These are phyloP conservation scores for Cymbopogon flexuosus DNA, from an alignment of 202 grass and related monocot genomes.

Conservation along the genomic window DNA sequence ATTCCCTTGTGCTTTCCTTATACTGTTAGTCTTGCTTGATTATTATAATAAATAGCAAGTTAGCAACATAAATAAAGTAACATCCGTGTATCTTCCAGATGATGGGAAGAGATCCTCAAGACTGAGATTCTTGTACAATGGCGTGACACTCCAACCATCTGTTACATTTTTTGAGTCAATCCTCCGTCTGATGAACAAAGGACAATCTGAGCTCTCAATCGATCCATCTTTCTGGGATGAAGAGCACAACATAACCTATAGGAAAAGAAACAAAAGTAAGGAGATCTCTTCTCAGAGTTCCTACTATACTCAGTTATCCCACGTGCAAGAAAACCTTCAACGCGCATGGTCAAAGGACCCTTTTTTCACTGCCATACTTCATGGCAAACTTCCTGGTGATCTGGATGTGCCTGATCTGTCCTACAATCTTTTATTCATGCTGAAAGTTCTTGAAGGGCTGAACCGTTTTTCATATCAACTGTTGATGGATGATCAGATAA, in stretches of 20 bases:
- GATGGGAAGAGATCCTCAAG: conserved; percentile 9
- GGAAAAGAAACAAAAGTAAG: conserved; percentile 29
- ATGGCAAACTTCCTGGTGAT: conserved; percentile 54
- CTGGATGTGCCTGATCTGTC: conserved; percentile 53
- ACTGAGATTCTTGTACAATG: conserved; percentile 50
- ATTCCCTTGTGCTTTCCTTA: neutral
- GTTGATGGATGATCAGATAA: conserved; percentile 49
- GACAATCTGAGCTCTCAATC: conserved; percentile 38
- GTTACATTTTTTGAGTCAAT: conserved; percentile 52
- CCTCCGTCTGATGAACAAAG: conserved; percentile 22
- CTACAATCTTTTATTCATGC: conserved; percentile 57
- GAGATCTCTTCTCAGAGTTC: conserved; percentile 12
- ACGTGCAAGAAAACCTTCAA: conserved; percentile 29
- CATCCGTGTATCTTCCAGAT: neutral
- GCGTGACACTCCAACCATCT: conserved; percentile 36
- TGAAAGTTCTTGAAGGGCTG: conserved; percentile 79
- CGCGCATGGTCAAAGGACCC: conserved; percentile 45
- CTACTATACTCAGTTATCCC: conserved; percentile 11
- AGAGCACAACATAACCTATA: conserved; percentile 45
- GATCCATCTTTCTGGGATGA: conserved; percentile 54
- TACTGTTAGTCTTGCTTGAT: neutral
- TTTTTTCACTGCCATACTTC: conserved; percentile 52
- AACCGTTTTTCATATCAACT: conserved; percentile 54
- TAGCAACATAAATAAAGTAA: neutral
- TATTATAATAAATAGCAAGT: neutral